Evolutionary conservation across 768 basidiomycete genomes (phyloP).

Genomic region (Boletus pseudopeckii): DNA sequence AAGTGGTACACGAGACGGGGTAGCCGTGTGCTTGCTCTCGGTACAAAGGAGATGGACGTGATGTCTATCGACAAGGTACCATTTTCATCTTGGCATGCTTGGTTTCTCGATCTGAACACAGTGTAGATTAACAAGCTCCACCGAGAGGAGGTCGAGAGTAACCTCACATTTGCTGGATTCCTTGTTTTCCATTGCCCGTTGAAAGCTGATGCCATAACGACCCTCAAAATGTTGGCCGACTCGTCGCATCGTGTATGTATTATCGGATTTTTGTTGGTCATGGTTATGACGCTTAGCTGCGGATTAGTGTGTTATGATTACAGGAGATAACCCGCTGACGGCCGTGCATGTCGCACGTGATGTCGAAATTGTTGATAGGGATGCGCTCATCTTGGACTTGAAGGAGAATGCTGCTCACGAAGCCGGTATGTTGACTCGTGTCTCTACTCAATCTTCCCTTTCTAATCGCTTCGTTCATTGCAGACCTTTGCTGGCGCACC

Average conservation of each 20-base stretch:
- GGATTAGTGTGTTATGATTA: constrained; percentile 94
- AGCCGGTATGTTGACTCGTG: constrained; percentile 48
- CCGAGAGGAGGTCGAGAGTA: constrained; percentile 76
- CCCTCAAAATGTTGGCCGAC: constrained; percentile 91
- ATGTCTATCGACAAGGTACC: constrained; percentile 72
- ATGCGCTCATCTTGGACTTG: constrained; percentile 88
- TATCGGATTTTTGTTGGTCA: not conserved
- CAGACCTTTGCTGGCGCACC: constrained; percentile 89
- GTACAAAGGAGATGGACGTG: constrained; percentile 75
- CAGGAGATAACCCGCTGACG: constrained; percentile 96
- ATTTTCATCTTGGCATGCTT: not conserved
- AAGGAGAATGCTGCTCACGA: constrained; percentile 75
- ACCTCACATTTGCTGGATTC: constrained; percentile 88
- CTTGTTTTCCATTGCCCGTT: constrained; percentile 98
- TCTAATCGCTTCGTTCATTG: not conserved
- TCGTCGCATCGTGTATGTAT: constrained; percentile 88
- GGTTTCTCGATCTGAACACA: not conserved
- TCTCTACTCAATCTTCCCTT: not conserved
- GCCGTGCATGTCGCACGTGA: constrained; percentile 94
- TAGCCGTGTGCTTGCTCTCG: constrained; percentile 90
- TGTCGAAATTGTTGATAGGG: constrained; percentile 96
- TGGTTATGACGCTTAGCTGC: not conserved
- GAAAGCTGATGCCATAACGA: constrained; percentile 87
- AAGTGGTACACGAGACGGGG: constrained; percentile 93
- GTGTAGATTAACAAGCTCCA: constrained; percentile 83